Evolutionary conservation across 1,284 basidiomycete species (phyloP).

Genomic region (Pyrrhoderma noxium): DNA sequence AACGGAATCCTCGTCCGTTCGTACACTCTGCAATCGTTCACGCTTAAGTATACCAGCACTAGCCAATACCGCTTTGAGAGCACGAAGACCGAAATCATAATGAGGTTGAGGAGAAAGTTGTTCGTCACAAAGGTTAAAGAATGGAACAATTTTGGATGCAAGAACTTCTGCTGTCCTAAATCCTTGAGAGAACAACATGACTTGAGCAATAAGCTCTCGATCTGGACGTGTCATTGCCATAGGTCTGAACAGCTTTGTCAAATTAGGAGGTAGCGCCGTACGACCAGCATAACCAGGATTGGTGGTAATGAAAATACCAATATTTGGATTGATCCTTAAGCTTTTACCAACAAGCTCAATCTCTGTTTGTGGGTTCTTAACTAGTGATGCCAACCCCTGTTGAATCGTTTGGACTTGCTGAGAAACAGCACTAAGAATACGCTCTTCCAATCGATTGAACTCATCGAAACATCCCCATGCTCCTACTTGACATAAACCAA

Average conservation of each 20-base stretch:
- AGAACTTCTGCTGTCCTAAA: constrained; percentile 96
- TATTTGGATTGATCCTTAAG: constrained; percentile 89
- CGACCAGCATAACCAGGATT: constrained; percentile 98
- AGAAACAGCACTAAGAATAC: constrained; percentile 95
- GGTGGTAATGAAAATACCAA: constrained; percentile 96
- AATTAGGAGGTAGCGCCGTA: constrained; percentile 92
- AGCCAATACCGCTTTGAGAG: constrained; percentile 92
- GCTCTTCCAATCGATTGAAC: constrained; percentile 97
- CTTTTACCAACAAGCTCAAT: constrained; percentile 96
- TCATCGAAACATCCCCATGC: constrained; percentile 99
- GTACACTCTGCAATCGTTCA: constrained; percentile 62
- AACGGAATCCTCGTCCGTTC: constrained; percentile 37
- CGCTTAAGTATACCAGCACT: constrained; percentile 98
- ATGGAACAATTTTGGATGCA: constrained; percentile 96
- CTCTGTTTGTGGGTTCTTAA: constrained; percentile 78
- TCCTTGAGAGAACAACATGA: constrained; percentile 99
- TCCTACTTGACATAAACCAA: constrained; percentile 97
- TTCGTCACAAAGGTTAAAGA: constrained; percentile 98
- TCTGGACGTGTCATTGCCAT: constrained; percentile 99
- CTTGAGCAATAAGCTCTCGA: constrained; percentile 96
- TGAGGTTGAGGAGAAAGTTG: constrained; percentile 97
- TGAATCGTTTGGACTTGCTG: constrained; percentile 99
- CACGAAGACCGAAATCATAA: constrained; percentile 98
- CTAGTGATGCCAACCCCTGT: constrained; percentile 80
- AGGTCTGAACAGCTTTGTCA: constrained; percentile 91